Percentiles rank a stretch among this genome's conserved stretches.
Evolutionary conservation across 2,329 filamentous ascomycete species (phyloP).

Genomic region (Botryotinia convoluta): DNA sequence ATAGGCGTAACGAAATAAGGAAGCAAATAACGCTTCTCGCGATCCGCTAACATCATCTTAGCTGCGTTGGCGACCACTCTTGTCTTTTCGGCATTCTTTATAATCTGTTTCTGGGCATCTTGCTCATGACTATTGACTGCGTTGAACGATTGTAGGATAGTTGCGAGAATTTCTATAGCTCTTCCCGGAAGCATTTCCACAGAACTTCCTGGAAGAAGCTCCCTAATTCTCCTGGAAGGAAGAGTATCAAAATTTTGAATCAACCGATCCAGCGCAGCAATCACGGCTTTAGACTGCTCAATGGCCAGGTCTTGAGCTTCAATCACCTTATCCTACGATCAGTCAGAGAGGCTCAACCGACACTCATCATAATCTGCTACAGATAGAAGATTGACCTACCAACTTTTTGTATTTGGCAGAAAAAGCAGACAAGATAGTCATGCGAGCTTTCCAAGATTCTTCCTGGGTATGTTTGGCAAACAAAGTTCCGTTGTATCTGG

Average conservation of each 20-base stretch:
- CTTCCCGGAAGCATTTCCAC: background rate
- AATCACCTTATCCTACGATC: background rate
- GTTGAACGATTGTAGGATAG: background rate
- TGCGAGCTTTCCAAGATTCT: background rate
- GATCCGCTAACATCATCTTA: slow-evolving; percentile 1
- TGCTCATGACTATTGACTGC: background rate
- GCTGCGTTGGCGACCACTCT: slow-evolving; percentile 9
- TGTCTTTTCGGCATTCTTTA: background rate
- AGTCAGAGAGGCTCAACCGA: background rate
- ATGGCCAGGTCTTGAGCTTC: background rate
- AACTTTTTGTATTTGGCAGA: background rate
- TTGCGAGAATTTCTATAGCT: background rate
- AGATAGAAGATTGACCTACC: background rate
- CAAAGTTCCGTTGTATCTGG: background rate
- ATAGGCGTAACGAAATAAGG: background rate
- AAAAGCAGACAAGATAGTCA: background rate
- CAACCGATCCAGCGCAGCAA: background rate
- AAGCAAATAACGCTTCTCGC: background rate
- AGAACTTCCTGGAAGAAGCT: background rate
- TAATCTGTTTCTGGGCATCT: background rate
- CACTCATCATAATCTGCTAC: background rate
- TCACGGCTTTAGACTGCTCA: background rate
- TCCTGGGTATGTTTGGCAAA: background rate
- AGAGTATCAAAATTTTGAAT: background rate
- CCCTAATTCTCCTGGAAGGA: background rate